Evolutionary conservation across 2,329 filamentous ascomycete species (phyloP), one percentile per base, ranked within the genome.

Genomic region (Fusarium napiforme): DNA sequence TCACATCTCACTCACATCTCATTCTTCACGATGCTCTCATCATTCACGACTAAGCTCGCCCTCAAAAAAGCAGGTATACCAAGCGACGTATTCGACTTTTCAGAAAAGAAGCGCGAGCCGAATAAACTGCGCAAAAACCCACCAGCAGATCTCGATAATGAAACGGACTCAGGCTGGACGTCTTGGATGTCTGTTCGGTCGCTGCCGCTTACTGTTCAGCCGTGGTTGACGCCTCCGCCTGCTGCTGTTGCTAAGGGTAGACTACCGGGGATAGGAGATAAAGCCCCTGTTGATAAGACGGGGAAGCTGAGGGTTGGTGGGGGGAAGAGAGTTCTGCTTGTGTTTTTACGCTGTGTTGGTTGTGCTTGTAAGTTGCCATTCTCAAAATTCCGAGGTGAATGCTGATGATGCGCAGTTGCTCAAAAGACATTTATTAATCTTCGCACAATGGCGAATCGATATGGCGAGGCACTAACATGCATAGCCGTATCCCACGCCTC

Each of bases 401-500:
- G 34, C 56, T 67, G 18, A 69, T 30, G 6, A 16, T 7, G 16
- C 2, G 3, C 12, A 88, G 87, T 89, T 77, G 87, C 87, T 26
- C 86, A 88, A 75, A 86, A 89, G 74, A 86, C 87, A 9, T 90
- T 91, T 76, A 82, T 90, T 67, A 82, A 84, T 68, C 84, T 90
- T 60, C 87, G 88, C 57, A 82, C 86, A 47, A 83, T 91, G 64
- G 85, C 88, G 18, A 87, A 86, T 79, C 85, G 85, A 57, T 83
- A 88, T 73, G 81, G 85, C 58, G 79, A 80, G 74, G 81, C 81
- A 46, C 81, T 90, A 16, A 84, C 84, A 65, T 90, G 88, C 81
- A 83, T 91, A 63, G 88, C 89, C 71, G 83, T 91, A 57, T 90
- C 88, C 30, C 89, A 91, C 81, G 87, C 89, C 43, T 90, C 88